A percentile compares a stretch with the other conserved stretches of the same genome.
Conservation (phyloP, 1,139 yeast genomes). For the Waltiozyma sp. region DNA sequence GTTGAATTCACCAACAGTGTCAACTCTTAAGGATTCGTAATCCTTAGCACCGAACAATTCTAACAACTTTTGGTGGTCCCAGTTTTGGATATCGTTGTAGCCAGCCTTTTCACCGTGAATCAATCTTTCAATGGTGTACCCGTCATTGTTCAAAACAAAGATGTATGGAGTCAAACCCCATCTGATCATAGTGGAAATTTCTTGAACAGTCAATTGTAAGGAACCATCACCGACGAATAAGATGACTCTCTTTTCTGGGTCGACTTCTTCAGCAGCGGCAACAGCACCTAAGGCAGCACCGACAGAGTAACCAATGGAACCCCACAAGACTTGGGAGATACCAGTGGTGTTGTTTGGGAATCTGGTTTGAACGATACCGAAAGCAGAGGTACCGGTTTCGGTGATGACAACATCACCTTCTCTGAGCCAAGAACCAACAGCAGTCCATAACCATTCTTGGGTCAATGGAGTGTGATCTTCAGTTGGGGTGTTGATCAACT, state of each 20-base stretch:
- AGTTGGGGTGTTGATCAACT: slow-evolving; percentile 23
- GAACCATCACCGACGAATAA: slow-evolving; percentile 88
- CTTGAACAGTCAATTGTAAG: slow-evolving; percentile 78
- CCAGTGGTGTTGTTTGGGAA: slow-evolving; percentile 69
- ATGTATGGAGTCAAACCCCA: slow-evolving; percentile 73
- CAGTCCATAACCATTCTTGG: slow-evolving; percentile 79
- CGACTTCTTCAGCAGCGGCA: slow-evolving; percentile 69
- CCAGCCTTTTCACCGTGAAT: slow-evolving; percentile 71
- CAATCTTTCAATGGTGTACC: slow-evolving; percentile 83
- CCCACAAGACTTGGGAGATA: slow-evolving; percentile 85
- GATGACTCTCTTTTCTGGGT: slow-evolving; percentile 60
- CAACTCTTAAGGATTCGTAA: slow-evolving; percentile 41
- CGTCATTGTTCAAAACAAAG: slow-evolving; percentile 75
- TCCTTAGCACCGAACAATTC: slow-evolving; percentile 62
- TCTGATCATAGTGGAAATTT: slow-evolving; percentile 73
- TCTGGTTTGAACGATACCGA: slow-evolving; percentile 70
- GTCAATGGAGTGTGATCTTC: slow-evolving; percentile 33
- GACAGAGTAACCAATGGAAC: slow-evolving; percentile 80
- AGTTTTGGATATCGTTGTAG: slow-evolving; percentile 73
- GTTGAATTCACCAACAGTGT: slow-evolving; percentile 60
- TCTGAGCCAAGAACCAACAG: slow-evolving; percentile 60
- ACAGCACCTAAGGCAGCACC: slow-evolving; percentile 83
- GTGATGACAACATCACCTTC: slow-evolving; percentile 75
- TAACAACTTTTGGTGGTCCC: slow-evolving; percentile 65
- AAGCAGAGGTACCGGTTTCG: slow-evolving; percentile 86